A percentile compares a stretch with the other conserved stretches of the same genome.
phyloP scores from a whole-genome alignment of 1,284 basidiomycete species.

The Ganoderma multipileum region DNA sequence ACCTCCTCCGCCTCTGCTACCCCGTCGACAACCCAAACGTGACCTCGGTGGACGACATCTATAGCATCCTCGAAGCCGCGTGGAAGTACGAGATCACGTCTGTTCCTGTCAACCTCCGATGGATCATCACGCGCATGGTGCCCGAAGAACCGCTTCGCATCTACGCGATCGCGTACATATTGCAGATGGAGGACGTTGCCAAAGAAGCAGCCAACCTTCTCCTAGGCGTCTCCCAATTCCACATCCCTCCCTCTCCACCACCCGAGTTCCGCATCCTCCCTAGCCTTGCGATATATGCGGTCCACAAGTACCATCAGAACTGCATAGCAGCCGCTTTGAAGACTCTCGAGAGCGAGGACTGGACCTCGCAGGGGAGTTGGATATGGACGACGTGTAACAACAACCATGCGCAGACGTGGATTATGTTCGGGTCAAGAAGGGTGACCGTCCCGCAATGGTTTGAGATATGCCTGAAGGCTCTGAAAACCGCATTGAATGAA shows the following conservation, averaged over 20 bases:
- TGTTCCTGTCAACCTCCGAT: constrained; percentile 7
- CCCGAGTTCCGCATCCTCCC: neutral
- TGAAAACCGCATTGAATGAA: too few species aligned
- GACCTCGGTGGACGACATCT: constrained; percentile 11
- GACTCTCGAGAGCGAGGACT: neutral
- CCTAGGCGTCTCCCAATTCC: neutral
- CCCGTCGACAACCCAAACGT: constrained; percentile 35
- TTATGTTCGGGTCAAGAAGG: neutral
- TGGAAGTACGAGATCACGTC: constrained; percentile 31
- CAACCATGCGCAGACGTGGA: neutral
- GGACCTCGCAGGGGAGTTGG: neutral
- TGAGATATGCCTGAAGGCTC: too few species aligned
- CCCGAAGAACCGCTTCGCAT: constrained; percentile 16
- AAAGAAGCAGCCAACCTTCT: neutral
- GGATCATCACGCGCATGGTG: constrained; percentile 8
- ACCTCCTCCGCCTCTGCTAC: constrained; percentile 52
- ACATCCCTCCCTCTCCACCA: neutral
- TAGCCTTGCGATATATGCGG: neutral
- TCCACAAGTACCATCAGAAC: neutral
- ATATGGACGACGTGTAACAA: neutral
- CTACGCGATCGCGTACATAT: constrained; percentile 22
- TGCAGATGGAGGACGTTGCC: constrained; percentile 11
- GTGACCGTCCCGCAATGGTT: neutral
- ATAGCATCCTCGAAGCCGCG: constrained; percentile 25
- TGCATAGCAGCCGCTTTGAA: neutral